Evolutionary conservation across 768 basidiomycete genomes (phyloP).

Genomic region (Lactifluus volemus): DNA sequence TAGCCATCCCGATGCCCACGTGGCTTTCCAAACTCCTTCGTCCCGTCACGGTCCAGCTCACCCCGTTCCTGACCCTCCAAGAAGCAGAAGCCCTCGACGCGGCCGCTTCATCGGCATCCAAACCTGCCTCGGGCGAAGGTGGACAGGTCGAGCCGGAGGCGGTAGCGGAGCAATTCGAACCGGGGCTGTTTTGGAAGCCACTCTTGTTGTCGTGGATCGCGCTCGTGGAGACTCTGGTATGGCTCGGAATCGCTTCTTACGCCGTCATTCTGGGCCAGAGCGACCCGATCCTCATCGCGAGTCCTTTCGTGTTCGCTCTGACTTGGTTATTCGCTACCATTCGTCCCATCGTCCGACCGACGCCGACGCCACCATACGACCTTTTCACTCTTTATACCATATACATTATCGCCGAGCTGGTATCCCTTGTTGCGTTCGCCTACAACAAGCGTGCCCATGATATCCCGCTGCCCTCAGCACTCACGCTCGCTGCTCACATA

Average conservation of each 20-base stretch:
- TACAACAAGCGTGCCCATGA: constrained; percentile 43
- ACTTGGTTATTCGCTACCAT: constrained; percentile 62
- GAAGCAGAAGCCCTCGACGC: constrained; percentile 18
- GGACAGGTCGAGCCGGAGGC: not conserved
- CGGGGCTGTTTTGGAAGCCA: constrained; percentile 48
- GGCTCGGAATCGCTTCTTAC: constrained; percentile 56
- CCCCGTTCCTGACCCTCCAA: constrained; percentile 36
- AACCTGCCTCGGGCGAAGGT: not conserved
- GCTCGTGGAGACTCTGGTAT: constrained; percentile 45
- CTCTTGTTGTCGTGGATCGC: constrained; percentile 48
- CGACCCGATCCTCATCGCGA: constrained; percentile 29
- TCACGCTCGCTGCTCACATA: constrained; percentile 23
- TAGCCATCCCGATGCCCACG: constrained; percentile 16
- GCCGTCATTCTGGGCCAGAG: constrained; percentile 29
- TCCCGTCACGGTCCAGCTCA: constrained; percentile 26
- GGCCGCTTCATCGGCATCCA: not conserved
- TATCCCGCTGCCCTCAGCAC: constrained; percentile 32
- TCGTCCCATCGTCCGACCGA: constrained; percentile 45
- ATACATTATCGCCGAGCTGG: constrained; percentile 36
- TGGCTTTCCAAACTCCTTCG: constrained; percentile 20
- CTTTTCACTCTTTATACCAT: constrained; percentile 49
- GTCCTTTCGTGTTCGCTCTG: constrained; percentile 39
- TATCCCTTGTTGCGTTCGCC: constrained; percentile 45
- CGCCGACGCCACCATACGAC: constrained; percentile 53
- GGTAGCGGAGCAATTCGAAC: constrained; percentile 16